Percentiles rank a stretch among this genome's conserved stretches.
phyloP scores from a whole-genome alignment of 2,329 filamentous ascomycete species.

The Cryoendolithus antarcticus region DNA sequence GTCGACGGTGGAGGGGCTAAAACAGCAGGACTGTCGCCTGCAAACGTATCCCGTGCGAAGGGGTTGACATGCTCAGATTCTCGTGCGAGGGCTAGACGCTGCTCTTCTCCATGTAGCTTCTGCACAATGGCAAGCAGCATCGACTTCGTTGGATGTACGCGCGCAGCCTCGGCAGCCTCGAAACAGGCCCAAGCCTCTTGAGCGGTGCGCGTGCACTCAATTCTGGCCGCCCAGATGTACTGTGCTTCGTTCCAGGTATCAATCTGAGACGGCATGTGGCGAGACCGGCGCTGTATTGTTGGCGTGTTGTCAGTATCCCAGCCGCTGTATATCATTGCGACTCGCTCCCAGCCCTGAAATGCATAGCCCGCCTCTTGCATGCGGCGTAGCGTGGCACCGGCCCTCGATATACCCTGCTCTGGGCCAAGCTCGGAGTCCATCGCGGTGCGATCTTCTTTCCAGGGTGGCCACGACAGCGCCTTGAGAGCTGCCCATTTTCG shows the following conservation, averaged over 20 bases:
- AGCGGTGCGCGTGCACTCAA: constrained; percentile 46
- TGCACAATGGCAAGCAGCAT: constrained; percentile 46
- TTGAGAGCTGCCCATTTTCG: constrained; percentile 47
- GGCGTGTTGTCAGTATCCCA: constrained; percentile 53
- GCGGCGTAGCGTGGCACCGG: constrained; percentile 41
- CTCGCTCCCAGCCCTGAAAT: constrained; percentile 37
- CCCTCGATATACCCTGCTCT: constrained; percentile 44
- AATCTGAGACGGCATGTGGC: no score
- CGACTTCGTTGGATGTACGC: constrained; percentile 23
- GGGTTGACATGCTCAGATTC: neutral
- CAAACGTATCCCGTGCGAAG: constrained; percentile 21
- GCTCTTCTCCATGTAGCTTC: constrained; percentile 35
- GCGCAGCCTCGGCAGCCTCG: constrained; percentile 39
- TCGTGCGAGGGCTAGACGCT: neutral
- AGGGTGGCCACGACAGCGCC: constrained; percentile 51
- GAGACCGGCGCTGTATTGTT: constrained; percentile 45
- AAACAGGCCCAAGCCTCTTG: constrained; percentile 56
- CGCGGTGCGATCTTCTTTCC: constrained; percentile 49
- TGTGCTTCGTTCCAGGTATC: neutral
- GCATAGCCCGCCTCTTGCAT: constrained; percentile 50
- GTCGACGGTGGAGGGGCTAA: constrained; percentile 44
- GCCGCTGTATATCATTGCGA: constrained; percentile 43
- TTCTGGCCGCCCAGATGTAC: constrained; percentile 43
- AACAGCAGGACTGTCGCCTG: constrained; percentile 49
- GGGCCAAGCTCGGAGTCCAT: constrained; percentile 47